phyloP scores from a whole-genome alignment of 2,329 filamentous ascomycete genomes.

The Chrysoporthe austroafricana region DNA sequence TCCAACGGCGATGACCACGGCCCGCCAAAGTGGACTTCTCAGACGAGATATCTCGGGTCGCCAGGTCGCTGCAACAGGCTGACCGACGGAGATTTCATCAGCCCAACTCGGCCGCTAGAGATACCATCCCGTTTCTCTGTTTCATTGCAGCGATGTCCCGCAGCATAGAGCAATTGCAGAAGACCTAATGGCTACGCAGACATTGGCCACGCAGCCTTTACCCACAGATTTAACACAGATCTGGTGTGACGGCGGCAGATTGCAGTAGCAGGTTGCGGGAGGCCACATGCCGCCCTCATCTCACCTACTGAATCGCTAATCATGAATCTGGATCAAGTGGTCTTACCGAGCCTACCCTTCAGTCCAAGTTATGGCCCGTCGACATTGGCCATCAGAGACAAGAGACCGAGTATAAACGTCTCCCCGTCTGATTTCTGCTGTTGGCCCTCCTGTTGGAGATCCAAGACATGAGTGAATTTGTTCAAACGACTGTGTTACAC shows the following conservation, averaged over 20 bases:
- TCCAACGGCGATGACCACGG: neutral
- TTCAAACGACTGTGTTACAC: constrained; percentile 27
- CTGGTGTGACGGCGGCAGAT: constrained; percentile 31
- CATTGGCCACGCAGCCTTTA: constrained; percentile 10
- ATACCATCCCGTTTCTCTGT: constrained; percentile 17
- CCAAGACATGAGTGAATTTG: constrained; percentile 29
- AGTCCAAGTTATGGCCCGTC: constrained; percentile 15
- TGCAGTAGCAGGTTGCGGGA: constrained; percentile 29
- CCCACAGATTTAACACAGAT: constrained; percentile 26
- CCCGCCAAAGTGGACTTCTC: neutral
- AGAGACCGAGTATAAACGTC: constrained; percentile 22
- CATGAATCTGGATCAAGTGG: constrained; percentile 29
- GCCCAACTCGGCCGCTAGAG: constrained; percentile 16
- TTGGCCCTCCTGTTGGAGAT: constrained; percentile 18
- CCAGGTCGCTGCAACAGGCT: neutral
- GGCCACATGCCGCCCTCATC: constrained; percentile 26
- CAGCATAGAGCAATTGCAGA: constrained; percentile 12
- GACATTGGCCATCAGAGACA: constrained; percentile 19
- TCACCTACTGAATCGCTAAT: constrained; percentile 27
- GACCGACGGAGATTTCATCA: constrained; percentile 11
- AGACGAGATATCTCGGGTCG: neutral
- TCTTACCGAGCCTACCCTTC: constrained; percentile 22
- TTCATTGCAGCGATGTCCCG: constrained; percentile 22
- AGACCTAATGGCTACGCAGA: constrained; percentile 4
- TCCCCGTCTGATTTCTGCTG: constrained; percentile 16